A percentile compares a stretch with the other conserved stretches of the same genome.
Evolutionary conservation across 164 flowering plant species (phyloP).

Genomic region (Liquidambar formosana): DNA sequence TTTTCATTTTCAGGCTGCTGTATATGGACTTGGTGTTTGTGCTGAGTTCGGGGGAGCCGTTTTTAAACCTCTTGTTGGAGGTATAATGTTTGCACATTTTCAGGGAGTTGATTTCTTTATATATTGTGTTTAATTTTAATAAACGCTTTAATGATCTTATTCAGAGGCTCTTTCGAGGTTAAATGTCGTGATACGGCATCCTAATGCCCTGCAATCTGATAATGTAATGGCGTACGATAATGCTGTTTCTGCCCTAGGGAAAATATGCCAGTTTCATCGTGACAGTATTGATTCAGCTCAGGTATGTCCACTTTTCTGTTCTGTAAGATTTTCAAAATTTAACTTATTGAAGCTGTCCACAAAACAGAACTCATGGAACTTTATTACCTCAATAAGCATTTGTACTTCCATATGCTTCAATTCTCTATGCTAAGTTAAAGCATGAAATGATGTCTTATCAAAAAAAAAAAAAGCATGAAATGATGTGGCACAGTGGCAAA

Average conservation of each 20-base stretch:
- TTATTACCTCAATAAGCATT: too few relatives aligned
- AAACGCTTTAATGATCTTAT: slow-evolving; percentile 11
- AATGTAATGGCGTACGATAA: slow-evolving; percentile 78
- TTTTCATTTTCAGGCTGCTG: slow-evolving; percentile 77
- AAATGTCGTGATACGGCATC: slow-evolving; percentile 56
- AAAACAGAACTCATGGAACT: too few relatives aligned
- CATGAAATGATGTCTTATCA: too few relatives aligned
- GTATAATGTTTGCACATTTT: slow-evolving; percentile 30
- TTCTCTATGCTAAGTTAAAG: too few relatives aligned
- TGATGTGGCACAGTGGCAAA: too few relatives aligned
- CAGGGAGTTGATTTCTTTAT: too few relatives aligned
- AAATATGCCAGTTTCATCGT: slow-evolving; percentile 63
- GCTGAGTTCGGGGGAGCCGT: slow-evolving; percentile 92
- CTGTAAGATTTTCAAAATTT: too few relatives aligned
- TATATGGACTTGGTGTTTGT: slow-evolving; percentile 97
- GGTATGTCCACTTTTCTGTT: slow-evolving; percentile 20
- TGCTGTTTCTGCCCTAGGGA: slow-evolving; percentile 80
- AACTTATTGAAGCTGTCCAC: too few relatives aligned
- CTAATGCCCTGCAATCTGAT: slow-evolving; percentile 60
- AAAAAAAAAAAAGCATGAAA: too few relatives aligned
- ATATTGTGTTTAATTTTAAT: background rate
- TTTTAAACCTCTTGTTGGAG: slow-evolving; percentile 90
- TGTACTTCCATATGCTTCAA: too few relatives aligned
- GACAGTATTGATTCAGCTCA: slow-evolving; percentile 60
- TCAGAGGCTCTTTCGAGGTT: slow-evolving; percentile 95